Percentiles rank a stretch among this genome's conserved stretches.
phyloP scores from a whole-genome alignment of 2,329 filamentous ascomycete species.

The Alternaria infectoria region DNA sequence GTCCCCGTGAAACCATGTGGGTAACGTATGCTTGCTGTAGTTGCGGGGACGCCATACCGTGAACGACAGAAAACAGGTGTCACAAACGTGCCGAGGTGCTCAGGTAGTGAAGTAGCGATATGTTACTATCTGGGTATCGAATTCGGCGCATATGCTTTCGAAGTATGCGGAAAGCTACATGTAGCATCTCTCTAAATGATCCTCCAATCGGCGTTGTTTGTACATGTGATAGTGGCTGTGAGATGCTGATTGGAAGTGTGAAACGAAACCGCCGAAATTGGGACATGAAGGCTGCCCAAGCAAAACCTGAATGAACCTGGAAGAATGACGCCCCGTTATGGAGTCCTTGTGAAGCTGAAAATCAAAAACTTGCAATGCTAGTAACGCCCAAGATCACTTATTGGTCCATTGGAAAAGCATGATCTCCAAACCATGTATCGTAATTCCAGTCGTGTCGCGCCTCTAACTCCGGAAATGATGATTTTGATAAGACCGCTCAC shows the following conservation, averaged over 20 bases:
- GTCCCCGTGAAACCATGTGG: constrained; percentile 17
- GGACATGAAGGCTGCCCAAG: neutral
- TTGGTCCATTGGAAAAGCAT: neutral
- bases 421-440: neutral
- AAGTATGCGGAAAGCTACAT: constrained; percentile 4
- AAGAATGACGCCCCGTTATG: neutral
- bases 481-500: neutral
- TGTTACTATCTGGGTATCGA: constrained; percentile 1
- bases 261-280: constrained; percentile 1
- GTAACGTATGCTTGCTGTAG: constrained; percentile 11
- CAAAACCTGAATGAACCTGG: neutral
- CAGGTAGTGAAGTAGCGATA: constrained; percentile 1
- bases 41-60: constrained; percentile 10
- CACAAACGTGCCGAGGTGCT: neutral
- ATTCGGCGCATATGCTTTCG: constrained; percentile 9
- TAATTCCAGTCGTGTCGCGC: constrained; percentile 1
- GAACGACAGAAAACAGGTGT: neutral
- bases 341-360: neutral
- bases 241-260: constrained; percentile 4
- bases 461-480: constrained; percentile 3
- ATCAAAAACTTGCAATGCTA: neutral
- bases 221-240: constrained; percentile 18
- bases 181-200: constrained; percentile 2
- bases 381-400: neutral
- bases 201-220: constrained; percentile 13